Conservation (phyloP, 495 filamentous ascomycete genomes). For the Bacidia gigantensis region DNA sequence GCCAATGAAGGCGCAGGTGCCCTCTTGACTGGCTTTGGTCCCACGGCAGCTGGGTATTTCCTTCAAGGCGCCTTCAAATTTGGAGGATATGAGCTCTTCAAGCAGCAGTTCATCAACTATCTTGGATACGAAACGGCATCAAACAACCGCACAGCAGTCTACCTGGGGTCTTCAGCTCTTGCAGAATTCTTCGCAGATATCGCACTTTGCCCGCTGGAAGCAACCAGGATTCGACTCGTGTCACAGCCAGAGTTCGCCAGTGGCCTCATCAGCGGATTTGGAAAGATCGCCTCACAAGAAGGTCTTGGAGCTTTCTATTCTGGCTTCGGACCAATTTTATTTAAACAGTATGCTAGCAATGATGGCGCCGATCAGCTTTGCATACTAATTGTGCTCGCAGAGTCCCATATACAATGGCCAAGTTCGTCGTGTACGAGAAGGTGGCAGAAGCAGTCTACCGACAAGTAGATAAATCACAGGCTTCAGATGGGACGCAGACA, state of each 20-base stretch:
- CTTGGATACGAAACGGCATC: slow-evolving; percentile 66
- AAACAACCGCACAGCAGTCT: slow-evolving; percentile 78
- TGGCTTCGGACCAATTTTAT: slow-evolving; percentile 83
- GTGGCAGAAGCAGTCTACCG: slow-evolving; percentile 66
- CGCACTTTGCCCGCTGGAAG: slow-evolving; percentile 86
- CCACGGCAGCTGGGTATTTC: slow-evolving; percentile 85
- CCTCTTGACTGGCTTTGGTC: slow-evolving; percentile 75
- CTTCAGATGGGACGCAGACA: slow-evolving; percentile 66
- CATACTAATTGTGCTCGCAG: slow-evolving; percentile 36
- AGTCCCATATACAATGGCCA: slow-evolving; percentile 99
- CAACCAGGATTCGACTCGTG: slow-evolving; percentile 89
- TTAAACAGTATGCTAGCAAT: slow-evolving; percentile 70
- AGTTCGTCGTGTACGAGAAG: slow-evolving; percentile 99
- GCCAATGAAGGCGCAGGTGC: slow-evolving; percentile 75
- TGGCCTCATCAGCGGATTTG: slow-evolving; percentile 69
- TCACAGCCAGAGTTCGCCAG: slow-evolving; percentile 76
- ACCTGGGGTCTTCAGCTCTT: slow-evolving; percentile 68
- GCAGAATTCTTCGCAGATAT: slow-evolving; percentile 94
- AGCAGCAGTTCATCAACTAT: slow-evolving; percentile 78
- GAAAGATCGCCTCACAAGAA: slow-evolving; percentile 74
- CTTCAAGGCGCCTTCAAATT: slow-evolving; percentile 93
- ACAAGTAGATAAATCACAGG: slow-evolving; percentile 57
- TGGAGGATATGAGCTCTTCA: slow-evolving; percentile 91
- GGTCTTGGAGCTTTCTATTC: slow-evolving; percentile 87
- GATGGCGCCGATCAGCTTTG: no score